Percentiles rank a stretch among this genome's conserved stretches.
phyloP scores from a whole-genome alignment of 495 filamentous ascomycete genomes.

The Penicillium pulvis region DNA sequence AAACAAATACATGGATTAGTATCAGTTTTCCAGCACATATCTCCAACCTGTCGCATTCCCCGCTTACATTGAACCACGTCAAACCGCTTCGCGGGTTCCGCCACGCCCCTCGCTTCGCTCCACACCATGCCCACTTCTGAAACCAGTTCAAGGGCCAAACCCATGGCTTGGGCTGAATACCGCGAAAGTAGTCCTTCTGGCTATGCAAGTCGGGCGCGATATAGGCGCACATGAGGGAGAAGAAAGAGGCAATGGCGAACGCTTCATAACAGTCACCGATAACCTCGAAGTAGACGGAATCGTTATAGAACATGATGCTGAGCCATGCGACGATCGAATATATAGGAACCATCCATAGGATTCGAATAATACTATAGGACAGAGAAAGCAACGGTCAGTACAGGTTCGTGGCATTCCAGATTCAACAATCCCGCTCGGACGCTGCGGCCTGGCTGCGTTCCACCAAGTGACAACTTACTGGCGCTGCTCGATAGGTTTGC shows the following conservation, averaged over 20 bases:
- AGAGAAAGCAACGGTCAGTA: background rate
- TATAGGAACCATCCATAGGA: slow-evolving; percentile 87
- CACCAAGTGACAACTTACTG: slow-evolving; percentile 58
- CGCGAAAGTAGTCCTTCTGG: slow-evolving; percentile 87
- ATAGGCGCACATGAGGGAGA: slow-evolving; percentile 84
- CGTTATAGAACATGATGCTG: slow-evolving; percentile 72
- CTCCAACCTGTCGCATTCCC: background rate
- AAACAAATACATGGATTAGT: slow-evolving; percentile 7
- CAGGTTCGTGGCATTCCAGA: background rate
- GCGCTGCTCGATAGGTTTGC: slow-evolving; percentile 77
- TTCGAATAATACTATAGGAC: slow-evolving; percentile 77
- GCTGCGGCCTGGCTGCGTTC: background rate
- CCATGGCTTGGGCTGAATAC: slow-evolving; percentile 69
- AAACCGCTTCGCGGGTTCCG: slow-evolving; percentile 78
- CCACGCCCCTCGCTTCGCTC: slow-evolving; percentile 66
- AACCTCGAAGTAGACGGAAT: slow-evolving; percentile 81
- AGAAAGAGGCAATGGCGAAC: slow-evolving; percentile 89
- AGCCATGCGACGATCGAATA: slow-evolving; percentile 81
- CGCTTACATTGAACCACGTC: slow-evolving; percentile 84
- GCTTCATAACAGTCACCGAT: slow-evolving; percentile 89
- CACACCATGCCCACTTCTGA: slow-evolving; percentile 66
- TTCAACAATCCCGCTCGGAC: background rate
- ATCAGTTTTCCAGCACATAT: background rate
- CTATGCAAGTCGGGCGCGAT: slow-evolving; percentile 76
- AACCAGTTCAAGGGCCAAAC: slow-evolving; percentile 69